phyloP scores from a whole-genome alignment of 257 asterid genomes.

The Marsdenia floribunda region DNA sequence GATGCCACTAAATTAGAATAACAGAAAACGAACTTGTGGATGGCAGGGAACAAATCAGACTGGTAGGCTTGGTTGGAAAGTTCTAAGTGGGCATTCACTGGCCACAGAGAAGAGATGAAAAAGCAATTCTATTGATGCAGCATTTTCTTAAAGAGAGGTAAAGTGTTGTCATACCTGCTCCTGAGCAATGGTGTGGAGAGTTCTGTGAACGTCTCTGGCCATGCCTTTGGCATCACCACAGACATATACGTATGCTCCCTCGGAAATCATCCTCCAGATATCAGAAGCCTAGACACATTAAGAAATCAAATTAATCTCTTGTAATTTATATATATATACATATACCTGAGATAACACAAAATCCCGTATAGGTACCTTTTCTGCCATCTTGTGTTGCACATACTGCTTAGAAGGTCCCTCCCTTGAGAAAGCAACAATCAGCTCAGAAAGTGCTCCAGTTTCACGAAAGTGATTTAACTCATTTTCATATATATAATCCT shows the following conservation, averaged over 20 bases:
- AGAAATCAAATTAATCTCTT: slow-evolving; percentile 1
- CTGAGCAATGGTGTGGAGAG: slow-evolving; percentile 81
- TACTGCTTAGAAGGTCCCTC: slow-evolving; percentile 87
- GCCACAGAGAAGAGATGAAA: slow-evolving; percentile 22
- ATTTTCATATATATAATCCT: slow-evolving; percentile 90
- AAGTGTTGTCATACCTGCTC: slow-evolving; percentile 58
- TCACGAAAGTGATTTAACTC: slow-evolving; percentile 60
- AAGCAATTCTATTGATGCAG: slow-evolving; percentile 15
- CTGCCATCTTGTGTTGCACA: slow-evolving; percentile 92
- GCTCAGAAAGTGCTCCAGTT: slow-evolving; percentile 83
- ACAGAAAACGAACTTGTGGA: slow-evolving; percentile 3
- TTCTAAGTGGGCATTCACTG: slow-evolving; percentile 10
- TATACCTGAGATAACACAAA: neutral
- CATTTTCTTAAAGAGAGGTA: neutral
- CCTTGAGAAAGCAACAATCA: slow-evolving; percentile 87
- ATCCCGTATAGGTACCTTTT: slow-evolving; percentile 43
- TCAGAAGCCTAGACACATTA: slow-evolving; percentile 52
- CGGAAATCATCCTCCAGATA: slow-evolving; percentile 78
- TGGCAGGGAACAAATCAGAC: slow-evolving; percentile 7
- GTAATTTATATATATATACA: neutral
- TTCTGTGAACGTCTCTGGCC: slow-evolving; percentile 99
- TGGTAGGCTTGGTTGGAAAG: slow-evolving; percentile 12
- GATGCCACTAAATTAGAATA: neutral
- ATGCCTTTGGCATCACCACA: slow-evolving; percentile 99
- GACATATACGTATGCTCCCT: slow-evolving; percentile 80